Conservation (phyloP, 371 early-diverging fungal species). For the Mortierella sp. region DNA sequence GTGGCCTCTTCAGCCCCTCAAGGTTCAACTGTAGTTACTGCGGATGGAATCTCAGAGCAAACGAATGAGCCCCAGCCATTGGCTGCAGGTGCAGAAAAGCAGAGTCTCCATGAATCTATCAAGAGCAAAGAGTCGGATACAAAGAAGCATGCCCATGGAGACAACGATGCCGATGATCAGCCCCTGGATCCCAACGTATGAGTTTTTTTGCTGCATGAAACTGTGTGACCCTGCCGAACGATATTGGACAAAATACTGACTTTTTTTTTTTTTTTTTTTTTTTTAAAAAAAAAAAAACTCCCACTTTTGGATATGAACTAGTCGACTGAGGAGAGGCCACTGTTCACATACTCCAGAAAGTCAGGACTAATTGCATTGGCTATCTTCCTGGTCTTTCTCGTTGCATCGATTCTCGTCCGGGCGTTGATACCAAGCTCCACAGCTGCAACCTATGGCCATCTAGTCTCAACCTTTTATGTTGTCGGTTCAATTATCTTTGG, state of each 20-base stretch:
- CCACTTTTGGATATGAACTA: too few relatives aligned
- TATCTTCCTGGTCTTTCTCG: conserved; percentile 55
- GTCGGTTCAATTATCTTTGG: conserved; percentile 75
- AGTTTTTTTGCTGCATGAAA: too few relatives aligned
- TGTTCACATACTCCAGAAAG: conserved; percentile 55
- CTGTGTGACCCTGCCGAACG: not conserved
- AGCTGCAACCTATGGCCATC: conserved; percentile 25
- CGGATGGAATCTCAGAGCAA: too few relatives aligned
- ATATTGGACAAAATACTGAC: not conserved
- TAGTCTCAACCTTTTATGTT: conserved; percentile 64
- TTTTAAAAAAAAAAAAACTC: not conserved
- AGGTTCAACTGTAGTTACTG: too few relatives aligned
- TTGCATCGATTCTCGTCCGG: conserved; percentile 57
- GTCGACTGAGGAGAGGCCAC: not conserved
- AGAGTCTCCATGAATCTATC: not conserved
- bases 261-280: not conserved
- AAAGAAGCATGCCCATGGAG: not conserved
- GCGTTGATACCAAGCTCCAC: conserved; percentile 26
- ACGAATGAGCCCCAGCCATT: too few relatives aligned
- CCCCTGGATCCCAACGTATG: too few relatives aligned
- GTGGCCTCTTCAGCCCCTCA: too few relatives aligned
- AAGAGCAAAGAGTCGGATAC: too few relatives aligned
- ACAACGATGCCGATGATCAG: not conserved
- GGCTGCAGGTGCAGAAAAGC: too few relatives aligned
- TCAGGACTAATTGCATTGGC: conserved; percentile 54